phyloP scores from a whole-genome alignment of 352 stramenopile species.

The Globisporangium abappressorium region DNA sequence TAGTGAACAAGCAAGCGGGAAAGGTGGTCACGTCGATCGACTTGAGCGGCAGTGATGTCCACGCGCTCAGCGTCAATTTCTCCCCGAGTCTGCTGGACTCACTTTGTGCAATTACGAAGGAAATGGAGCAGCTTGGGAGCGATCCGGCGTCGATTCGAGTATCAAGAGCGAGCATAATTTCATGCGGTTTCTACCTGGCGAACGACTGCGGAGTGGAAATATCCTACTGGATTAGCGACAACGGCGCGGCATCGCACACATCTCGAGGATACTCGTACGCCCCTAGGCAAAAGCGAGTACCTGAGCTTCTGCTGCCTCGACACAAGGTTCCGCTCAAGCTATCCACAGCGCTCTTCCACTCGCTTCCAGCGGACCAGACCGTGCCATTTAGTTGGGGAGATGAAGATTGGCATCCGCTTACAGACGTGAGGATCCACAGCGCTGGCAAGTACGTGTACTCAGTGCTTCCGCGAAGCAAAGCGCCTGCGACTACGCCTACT shows the following conservation, averaged over 20 bases:
- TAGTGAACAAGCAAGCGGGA: constrained; percentile 38
- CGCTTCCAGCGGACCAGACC: constrained; percentile 65
- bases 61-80: constrained; percentile 69
- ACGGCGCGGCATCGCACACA: constrained; percentile 30
- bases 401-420: constrained; percentile 68
- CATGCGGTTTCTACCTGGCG: constrained; percentile 74
- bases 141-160: constrained; percentile 22
- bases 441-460: constrained; percentile 79
- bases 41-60: constrained; percentile 48
- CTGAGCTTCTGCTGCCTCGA: constrained; percentile 42
- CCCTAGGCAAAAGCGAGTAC: constrained; percentile 33
- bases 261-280: constrained; percentile 63
- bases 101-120: constrained; percentile 55
- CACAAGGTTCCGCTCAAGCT: constrained; percentile 71
- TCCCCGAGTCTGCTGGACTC: constrained; percentile 64
- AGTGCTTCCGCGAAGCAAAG: constrained; percentile 31
- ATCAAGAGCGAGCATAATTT: constrained; percentile 64
- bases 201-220: constrained; percentile 67
- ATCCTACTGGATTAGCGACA: constrained; percentile 63
- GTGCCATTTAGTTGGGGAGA: constrained; percentile 75
- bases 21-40: constrained; percentile 53
- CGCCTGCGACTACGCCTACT: background rate
- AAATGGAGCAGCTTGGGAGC: constrained; percentile 43
- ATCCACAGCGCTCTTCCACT: constrained; percentile 63
- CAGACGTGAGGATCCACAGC: constrained; percentile 72